phyloP scores from a whole-genome alignment of 2,329 filamentous ascomycete genomes.

The Scedosporium dehoogii region DNA sequence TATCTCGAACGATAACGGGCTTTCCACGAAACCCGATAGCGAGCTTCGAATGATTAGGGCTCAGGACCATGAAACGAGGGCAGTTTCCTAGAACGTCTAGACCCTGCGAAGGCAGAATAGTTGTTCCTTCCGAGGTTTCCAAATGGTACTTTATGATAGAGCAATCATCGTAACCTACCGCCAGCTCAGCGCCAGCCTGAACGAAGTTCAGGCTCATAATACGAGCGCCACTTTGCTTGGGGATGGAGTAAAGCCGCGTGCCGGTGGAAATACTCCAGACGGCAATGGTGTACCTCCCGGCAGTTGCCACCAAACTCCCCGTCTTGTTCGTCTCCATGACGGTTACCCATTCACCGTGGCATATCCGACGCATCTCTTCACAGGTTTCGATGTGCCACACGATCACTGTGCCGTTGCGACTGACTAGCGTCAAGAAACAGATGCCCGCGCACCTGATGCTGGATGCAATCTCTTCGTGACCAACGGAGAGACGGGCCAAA shows the following conservation, averaged over 20 bases:
- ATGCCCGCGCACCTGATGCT: background rate
- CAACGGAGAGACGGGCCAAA: background rate
- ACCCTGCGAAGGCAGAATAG: background rate
- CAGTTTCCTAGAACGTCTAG: background rate
- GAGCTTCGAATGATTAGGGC: background rate
- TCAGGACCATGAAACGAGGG: constrained; percentile 2
- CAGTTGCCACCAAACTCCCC: background rate
- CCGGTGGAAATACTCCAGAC: background rate
- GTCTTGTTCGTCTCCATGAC: background rate
- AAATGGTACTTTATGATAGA: background rate
- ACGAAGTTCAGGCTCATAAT: background rate
- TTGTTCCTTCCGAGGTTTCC: background rate
- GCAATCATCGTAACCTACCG: background rate
- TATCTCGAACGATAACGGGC: background rate
- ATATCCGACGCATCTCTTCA: background rate
- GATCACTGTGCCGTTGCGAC: background rate
- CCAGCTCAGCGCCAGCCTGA: background rate
- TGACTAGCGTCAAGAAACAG: background rate
- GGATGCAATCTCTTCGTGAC: background rate
- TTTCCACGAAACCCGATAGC: background rate
- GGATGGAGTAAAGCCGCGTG: background rate
- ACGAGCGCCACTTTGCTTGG: background rate
- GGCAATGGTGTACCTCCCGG: background rate
- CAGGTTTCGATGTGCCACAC: background rate
- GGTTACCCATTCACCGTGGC: background rate